Base-by-base conservation (phyloP, 768 basidiomycete genomes). In the Lentinus tigrinus region DNA sequence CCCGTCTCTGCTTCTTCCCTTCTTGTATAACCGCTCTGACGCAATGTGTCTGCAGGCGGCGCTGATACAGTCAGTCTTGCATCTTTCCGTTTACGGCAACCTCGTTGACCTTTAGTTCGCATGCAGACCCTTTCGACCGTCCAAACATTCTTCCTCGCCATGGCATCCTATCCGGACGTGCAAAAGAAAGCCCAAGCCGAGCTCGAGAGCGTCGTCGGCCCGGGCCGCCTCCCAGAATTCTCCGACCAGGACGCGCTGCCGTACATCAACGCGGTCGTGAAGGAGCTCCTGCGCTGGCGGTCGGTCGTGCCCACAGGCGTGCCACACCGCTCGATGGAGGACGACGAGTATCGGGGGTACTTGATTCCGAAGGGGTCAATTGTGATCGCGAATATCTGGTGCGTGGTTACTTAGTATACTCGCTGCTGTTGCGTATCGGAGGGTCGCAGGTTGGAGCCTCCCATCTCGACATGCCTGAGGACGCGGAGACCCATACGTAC, bases 161-260 rank as follows among this genome's bases (percentile, higher is more conserved):
- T 72, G 67, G 64, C 64, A 8, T 54, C 62, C 14, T 65, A 65
- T 42, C 70, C 69, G 6, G 65, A 64, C 3, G 63, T 65, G 16
- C 70, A 69, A 38, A 24, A 38, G 27, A 69, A 61, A 21, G 71
- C 71, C 0, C 72, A 70, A n/a, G 59, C 55, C 17, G 68, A 73
- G 52, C 55, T 73, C 19, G 72, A 73, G 28, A 9, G 55, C 4
- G 67, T 72, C 10, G 37, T 72, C 16, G 69, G 68, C 11, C 21
- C 51, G 2, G 58, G 60, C 37, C 58, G 66, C 7, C 62, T 73
- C n/a, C 72, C 72, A 3, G 56, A 49, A 8, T 52, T 60, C 19
- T 56, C 38, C 4, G 70, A 71, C 50, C 34, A 58, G 23, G 52
- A 36, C 9, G 34, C 40, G 2, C 62, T 71, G 8, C 67, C 68